Evolutionary conservation across 2,329 filamentous ascomycete species (phyloP), one percentile per base, ranked within the genome.

Genomic region (Microdochium bolleyi): DNA sequence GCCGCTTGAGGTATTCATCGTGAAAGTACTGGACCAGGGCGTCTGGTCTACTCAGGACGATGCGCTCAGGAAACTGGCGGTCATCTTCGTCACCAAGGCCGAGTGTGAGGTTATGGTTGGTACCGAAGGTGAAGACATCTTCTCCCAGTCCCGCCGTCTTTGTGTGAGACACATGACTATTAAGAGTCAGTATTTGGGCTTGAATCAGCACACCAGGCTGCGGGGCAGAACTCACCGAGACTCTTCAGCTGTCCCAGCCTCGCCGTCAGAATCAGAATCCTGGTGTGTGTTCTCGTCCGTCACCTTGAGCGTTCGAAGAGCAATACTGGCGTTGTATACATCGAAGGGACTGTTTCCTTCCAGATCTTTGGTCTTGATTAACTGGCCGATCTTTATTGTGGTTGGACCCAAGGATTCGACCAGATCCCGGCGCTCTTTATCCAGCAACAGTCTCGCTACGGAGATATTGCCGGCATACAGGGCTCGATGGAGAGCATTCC

Each of bases 1-100:
- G 67, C 51, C 78, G 65, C 27, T 79, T 74, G 5, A 85, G 70
- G 60, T 87, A 80, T 58, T 92, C 87, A 34, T 80, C 74, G 62
- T 90, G 83, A 58, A 96, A 89, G 49, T 83, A 78, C 50, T 82
- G 80, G 14, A 96, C 68, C 1, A 97, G 75, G 63, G 89, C 83
- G 24, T 89, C 84, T 0, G 94, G 90, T 16, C 92, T 83, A 52
- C 83, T 81, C 32, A 97, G 69, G 30, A 78, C 74, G 11, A 96
- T 83, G 10, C 90, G 87, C 66, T 97, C 94, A 0, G 94, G 94
- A 62, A 87, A 95, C 58, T 97, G 92, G 2, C 94, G 84, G 64
- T 99, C 92, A 66, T 96, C 91, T 62, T 95, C 87, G 64, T 99
- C 92, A n/a, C 92, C 92, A 55, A 97, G 86, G 1, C 94, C 94